A percentile compares a stretch with the other conserved stretches of the same genome.
These are phyloP conservation scores for Sphaerulina vaccinii DNA, from an alignment of 2,329 filamentous ascomycete species.

Conservation along the genomic window DNA sequence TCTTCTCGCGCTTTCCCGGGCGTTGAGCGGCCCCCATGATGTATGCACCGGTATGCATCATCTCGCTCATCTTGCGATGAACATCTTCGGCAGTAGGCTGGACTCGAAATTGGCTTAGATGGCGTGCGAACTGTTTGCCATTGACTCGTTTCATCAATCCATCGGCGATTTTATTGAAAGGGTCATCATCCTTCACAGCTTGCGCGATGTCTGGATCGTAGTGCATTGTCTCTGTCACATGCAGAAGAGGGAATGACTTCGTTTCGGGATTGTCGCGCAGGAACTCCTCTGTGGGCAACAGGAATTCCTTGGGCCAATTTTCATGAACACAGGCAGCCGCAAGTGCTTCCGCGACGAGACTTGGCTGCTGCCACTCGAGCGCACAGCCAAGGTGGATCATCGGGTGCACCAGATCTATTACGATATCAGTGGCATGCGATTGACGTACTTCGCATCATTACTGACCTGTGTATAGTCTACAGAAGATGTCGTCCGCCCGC, in stretches of 20 bases:
- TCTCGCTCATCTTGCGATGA: slow-evolving; percentile 5
- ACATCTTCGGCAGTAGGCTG: not conserved
- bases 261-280: not conserved
- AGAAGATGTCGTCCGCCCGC: not conserved
- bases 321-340: slow-evolving; percentile 10
- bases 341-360: slow-evolving; percentile 4
- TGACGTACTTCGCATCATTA: too few species aligned
- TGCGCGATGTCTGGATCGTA: slow-evolving; percentile 3
- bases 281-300: slow-evolving; percentile 4
- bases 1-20: slow-evolving; percentile 3
- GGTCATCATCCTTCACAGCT: slow-evolving; percentile 7
- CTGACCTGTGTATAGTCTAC: slow-evolving; percentile 2
- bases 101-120: slow-evolving; percentile 7
- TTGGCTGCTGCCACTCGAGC: slow-evolving; percentile 4
- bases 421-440: not conserved
- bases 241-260: not conserved
- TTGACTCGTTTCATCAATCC: slow-evolving; percentile 9
- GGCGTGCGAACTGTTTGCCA: not conserved
- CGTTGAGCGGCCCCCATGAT: slow-evolving; percentile 9
- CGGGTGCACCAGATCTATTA: slow-evolving; percentile 6
- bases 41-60: slow-evolving; percentile 10
- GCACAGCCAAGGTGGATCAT: slow-evolving; percentile 12
- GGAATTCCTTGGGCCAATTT: slow-evolving; percentile 6
- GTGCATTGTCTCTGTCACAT: not conserved
- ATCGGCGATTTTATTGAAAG: slow-evolving; percentile 11